Conservation (phyloP, 164 flowering plant species). For the Houttuynia cordata region DNA sequence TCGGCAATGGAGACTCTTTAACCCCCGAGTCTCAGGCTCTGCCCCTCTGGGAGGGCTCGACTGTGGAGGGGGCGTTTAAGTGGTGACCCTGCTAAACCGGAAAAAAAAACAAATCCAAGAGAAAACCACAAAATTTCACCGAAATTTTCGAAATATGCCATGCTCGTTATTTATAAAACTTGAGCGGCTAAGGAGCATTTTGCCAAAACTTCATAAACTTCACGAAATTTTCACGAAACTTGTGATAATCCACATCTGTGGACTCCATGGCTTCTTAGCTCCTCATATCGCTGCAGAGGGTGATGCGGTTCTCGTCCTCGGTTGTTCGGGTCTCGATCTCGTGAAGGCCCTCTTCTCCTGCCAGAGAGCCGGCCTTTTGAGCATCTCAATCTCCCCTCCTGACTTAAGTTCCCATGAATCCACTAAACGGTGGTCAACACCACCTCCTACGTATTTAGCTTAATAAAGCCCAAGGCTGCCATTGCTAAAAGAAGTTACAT, state of each 20-base stretch:
- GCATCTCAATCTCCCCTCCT: slow-evolving; percentile 42
- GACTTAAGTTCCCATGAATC: slow-evolving; percentile 9
- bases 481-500: slow-evolving; percentile 34
- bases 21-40: too few relatives aligned
- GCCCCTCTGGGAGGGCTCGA: too few relatives aligned
- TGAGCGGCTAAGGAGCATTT: too few relatives aligned
- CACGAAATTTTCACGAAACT: too few relatives aligned
- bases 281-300: slow-evolving; percentile 22
- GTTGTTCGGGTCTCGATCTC: slow-evolving; percentile 58
- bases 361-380: slow-evolving; percentile 56
- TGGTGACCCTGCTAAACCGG: too few relatives aligned
- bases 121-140: too few relatives aligned
- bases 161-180: too few relatives aligned
- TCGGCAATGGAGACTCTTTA: too few relatives aligned
- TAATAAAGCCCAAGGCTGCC: slow-evolving; percentile 54
- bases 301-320: slow-evolving; percentile 45
- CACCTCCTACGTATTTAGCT: slow-evolving; percentile 45
- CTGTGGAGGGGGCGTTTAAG: too few relatives aligned
- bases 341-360: slow-evolving; percentile 56
- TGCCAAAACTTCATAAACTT: too few relatives aligned
- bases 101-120: too few relatives aligned
- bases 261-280: slow-evolving; percentile 30
- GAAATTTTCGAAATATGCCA: too few relatives aligned
- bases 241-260: slow-evolving; percentile 40
- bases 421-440: slow-evolving; percentile 14